phyloP scores from a whole-genome alignment of 1,284 basidiomycete species.

The Kwoniella shivajii region DNA sequence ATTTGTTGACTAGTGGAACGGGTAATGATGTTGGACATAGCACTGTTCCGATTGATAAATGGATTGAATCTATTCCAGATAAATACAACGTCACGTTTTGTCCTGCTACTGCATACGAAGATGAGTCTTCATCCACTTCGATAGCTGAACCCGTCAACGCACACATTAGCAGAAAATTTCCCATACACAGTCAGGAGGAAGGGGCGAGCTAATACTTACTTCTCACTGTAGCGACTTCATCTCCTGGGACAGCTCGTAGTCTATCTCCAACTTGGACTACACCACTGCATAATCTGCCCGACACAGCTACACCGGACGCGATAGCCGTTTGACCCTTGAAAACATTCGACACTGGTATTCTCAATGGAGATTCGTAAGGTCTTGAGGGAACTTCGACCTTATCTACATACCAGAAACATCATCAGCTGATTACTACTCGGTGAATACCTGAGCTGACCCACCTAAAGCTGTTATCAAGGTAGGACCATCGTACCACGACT shows the following conservation, averaged over 20 bases:
- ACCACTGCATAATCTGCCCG: slow-evolving; percentile 84
- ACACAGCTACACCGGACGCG: slow-evolving; percentile 71
- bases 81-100: slow-evolving; percentile 85
- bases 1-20: slow-evolving; percentile 73
- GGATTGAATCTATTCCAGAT: slow-evolving; percentile 78
- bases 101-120: slow-evolving; percentile 88
- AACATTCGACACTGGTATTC: slow-evolving; percentile 91
- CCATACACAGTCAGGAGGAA: too few relatives aligned
- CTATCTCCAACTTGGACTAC: slow-evolving; percentile 90
- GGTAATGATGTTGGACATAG: slow-evolving; percentile 72
- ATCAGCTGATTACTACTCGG: neutral
- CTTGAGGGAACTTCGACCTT: slow-evolving; percentile 76
- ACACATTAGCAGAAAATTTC: too few relatives aligned
- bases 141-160: slow-evolving; percentile 64
- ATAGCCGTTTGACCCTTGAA: slow-evolving; percentile 82
- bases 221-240: slow-evolving; percentile 81
- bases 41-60: slow-evolving; percentile 84
- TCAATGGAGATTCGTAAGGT: slow-evolving; percentile 73
- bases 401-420: slow-evolving; percentile 60
- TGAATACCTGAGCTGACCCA: slow-evolving; percentile 44
- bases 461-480: slow-evolving; percentile 83
- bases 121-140: slow-evolving; percentile 75
- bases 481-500: slow-evolving; percentile 80
- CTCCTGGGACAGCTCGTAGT: slow-evolving; percentile 84
- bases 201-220: slow-evolving; percentile 58